Evolutionary conservation across 1,284 basidiomycete species (phyloP), one percentile per base, ranked within the genome.

Genomic region (Rhodotorula sp.): DNA sequence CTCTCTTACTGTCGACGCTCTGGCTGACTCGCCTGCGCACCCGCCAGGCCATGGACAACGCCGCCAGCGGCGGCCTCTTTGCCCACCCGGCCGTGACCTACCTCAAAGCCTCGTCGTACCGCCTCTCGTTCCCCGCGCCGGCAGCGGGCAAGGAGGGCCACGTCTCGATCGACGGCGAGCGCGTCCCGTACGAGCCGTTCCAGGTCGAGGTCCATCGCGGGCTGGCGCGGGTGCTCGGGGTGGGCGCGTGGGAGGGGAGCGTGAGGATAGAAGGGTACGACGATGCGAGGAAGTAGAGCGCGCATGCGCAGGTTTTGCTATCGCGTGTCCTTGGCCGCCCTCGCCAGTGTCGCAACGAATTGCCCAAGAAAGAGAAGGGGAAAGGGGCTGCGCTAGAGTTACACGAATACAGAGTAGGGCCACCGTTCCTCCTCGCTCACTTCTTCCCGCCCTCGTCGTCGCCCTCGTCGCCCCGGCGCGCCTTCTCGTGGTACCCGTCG

Each of bases 201-300:
- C 88, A 93, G 77, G 90, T 97, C 9, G 91, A 97, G 80, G 88
- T 92, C 9, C 87, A 92, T 76, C 85, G 85, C 41, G 86, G 87
- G 9, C 81, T 91, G 23, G 92, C 67, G 61, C 54, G 68, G 34
- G 62, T 70, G n/a, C 57, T 69, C 65, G 53, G 49, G 1, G 7
- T 73, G 10, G 67, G 61, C 3, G 52, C 4, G 41, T 56, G 66
- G n/a, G 42, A 34, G 27, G 70, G 71, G 10, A 41, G 59, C 49
- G 41, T 50, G 44, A 59, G 42, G 55, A 54, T 53, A n/a, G 53
- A 66, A n/a, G 66, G 48, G 42, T 45, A 41, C 8, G 58, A 67
- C 14, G 5, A 4, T 5, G 34, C 34, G 34, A 34, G 34, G n/a
- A 19, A 23, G 49, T 42, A 25, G 27, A 21, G 17, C 2, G 14